phyloP scores from a whole-genome alignment of 768 basidiomycete genomes.

The Russula dissimulans region DNA sequence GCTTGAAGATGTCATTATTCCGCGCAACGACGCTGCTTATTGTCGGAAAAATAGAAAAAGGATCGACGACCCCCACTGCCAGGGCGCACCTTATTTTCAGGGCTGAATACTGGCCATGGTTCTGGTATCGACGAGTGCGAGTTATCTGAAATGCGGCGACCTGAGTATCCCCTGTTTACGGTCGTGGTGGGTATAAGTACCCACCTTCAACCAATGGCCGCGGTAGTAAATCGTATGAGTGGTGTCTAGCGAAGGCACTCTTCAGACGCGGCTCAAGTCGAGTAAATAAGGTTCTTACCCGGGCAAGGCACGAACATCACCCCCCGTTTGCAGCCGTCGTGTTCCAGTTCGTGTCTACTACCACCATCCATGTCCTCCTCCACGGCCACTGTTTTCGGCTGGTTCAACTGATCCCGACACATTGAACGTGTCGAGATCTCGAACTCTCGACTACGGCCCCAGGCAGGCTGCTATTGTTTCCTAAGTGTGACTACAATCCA shows the following conservation, averaged over 20 bases:
- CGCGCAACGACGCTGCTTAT: conserved; percentile 69
- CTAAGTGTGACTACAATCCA: conserved; percentile 1
- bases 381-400: conserved; percentile 62
- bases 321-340: conserved; percentile 63
- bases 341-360: conserved; percentile 50
- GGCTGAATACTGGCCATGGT: conserved; percentile 60
- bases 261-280: background rate
- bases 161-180: conserved; percentile 11
- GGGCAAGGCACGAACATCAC: conserved; percentile 78
- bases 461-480: conserved; percentile 67
- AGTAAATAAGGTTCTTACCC: conserved; percentile 36
- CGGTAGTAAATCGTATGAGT: conserved; percentile 89
- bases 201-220: conserved; percentile 78
- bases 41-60: conserved; percentile 9
- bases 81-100: conserved; percentile 65
- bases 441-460: conserved; percentile 81
- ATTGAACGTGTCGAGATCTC: conserved; percentile 77
- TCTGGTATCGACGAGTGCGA: conserved; percentile 63
- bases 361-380: conserved; percentile 53
- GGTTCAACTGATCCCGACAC: conserved; percentile 51
- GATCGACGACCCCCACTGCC: conserved; percentile 18
- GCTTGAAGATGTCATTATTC: conserved; percentile 81
- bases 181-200: conserved; percentile 20
- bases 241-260: conserved; percentile 41
- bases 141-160: conserved; percentile 48